Base-by-base conservation (phyloP, 306 rosid species). In the Abrus pulchellus region DNA sequence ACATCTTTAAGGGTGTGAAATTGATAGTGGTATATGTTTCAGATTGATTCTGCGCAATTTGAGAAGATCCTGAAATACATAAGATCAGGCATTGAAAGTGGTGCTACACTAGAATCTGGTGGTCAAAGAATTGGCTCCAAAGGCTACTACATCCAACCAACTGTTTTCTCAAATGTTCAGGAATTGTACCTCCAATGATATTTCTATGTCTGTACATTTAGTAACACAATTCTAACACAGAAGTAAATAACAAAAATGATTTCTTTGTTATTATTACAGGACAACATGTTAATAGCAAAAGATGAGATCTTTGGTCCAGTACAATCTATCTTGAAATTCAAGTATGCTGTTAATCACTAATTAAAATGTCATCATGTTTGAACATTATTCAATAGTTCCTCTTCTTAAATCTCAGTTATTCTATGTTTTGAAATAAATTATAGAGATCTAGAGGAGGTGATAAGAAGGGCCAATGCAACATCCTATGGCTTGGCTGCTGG, bases 401-500 rank as follows among this genome's bases (percentile, higher is more conserved):
- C 13, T 34, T 55, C 73, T 72, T n/a, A 34, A 34, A 49, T 14
- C 8, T 1, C 0, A 5, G 9, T 63, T 45, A 64, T 54, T 54
- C 1, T 53, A 3, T 75, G 68, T 5, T 41, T 72, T 64, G 44
- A 75, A 85, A 76, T 56, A 32, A 41, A 83, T 57, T 20, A 5
- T 73, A 94, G 97, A 85, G 85, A 90, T 32, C 82, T 90, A 40
- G 89, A 90, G 1, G 98, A 90, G 65, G 98, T 94, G 64, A 83
- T 92, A 62, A 68, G 47, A 74, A 89, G 95, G 80, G 92, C 95
- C 4, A 94, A 94, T 82, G 77, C 86, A 36, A 78, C 88, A 27
- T 73, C 49, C 33, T 94, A 87, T 43, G 97, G 98, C 41, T 91
- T 94, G 68, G 98, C 94, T n/a, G 95, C 98, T 34, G 98, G 98